phyloP scores from a whole-genome alignment of 192 early-diverging fungal genomes.

The Jimgerdemannia flammicorona region DNA sequence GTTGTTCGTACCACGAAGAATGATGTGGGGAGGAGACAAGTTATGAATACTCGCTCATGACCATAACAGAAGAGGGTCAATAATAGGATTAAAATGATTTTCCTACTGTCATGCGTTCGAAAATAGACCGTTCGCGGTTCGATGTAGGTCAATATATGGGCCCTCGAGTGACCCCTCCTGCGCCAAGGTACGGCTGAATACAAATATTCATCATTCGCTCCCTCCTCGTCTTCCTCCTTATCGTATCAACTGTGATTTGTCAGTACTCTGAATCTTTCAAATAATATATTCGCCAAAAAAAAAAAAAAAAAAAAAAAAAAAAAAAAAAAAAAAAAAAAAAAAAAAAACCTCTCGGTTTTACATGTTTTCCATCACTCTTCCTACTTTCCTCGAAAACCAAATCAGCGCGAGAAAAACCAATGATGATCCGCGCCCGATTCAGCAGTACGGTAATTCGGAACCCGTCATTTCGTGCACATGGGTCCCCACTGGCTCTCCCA shows the following conservation, averaged over 20 bases:
- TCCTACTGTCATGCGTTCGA: neutral
- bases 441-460: conserved; percentile 64
- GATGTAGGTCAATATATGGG: neutral
- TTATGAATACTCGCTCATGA: neutral
- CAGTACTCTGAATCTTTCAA: neutral
- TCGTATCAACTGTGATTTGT: too few species aligned
- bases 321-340: too few species aligned
- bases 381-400: too few species aligned
- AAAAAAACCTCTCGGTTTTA: too few species aligned
- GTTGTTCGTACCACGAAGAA: neutral
- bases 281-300: neutral
- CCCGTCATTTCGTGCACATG: conserved; percentile 64
- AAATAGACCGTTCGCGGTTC: neutral
- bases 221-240: too few species aligned
- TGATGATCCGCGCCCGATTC: conserved; percentile 33
- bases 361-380: neutral
- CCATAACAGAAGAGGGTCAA: too few species aligned
- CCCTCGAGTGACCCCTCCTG: neutral
- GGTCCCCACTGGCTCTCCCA: conserved; percentile 47
- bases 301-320: too few species aligned
- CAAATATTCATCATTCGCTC: neutral
- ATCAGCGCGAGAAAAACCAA: neutral
- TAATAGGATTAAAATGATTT: too few species aligned
- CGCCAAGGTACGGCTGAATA: neutral
- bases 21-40: neutral